Evolutionary conservation across 495 filamentous ascomycete species (phyloP), one percentile per base, ranked within the genome.

Genomic region (Peziza echinospora): DNA sequence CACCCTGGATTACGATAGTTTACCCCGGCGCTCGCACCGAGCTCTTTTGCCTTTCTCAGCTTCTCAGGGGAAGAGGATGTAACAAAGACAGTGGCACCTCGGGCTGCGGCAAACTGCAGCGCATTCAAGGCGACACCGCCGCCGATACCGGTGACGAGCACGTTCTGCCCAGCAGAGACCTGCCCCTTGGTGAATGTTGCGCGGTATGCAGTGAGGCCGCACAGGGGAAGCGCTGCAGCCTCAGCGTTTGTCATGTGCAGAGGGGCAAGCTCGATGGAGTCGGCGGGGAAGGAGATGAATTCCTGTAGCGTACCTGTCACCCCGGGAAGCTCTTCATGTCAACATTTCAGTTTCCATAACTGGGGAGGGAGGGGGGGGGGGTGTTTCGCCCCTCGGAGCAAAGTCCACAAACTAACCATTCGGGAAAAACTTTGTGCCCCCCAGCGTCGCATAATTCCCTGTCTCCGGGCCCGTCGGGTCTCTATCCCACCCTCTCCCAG

Each of bases 161-260:
- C 59, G 49, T 81, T 82, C 44, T 70, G 63, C 3, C 78, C 81
- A 6, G 61, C 49, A 16, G 63, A 51, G 0, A 77, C 71, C 51
- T 74, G 72, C 0, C 66, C 71, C 57, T 87, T 94, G 1, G 67
- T 78, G 19, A 85, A 70, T 45, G 85, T 62, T 0, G 86, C 85
- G 26, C 86, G 66, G 80, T 82, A 94, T 9, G 67, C 86, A n/a
- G 86, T 94, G 52, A 92, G 56, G 0, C 84, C 86, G 0, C 78
- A 78, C 25, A 93, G 60, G 1, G 85, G 84, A 24, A 94, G 53
- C 11, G 81, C 82, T 0, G 84, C 86, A 0, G 78, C 82, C 63
- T 92, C 82, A 0, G 66, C 67, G 47, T 77, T 62, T 0, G 63
- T 67, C 6, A 94, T 63, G 63, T 92, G 81, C 45, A 57, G 66